phyloP scores from a whole-genome alignment of 139 green algal species.

The Prasinococcaceae sp. region DNA sequence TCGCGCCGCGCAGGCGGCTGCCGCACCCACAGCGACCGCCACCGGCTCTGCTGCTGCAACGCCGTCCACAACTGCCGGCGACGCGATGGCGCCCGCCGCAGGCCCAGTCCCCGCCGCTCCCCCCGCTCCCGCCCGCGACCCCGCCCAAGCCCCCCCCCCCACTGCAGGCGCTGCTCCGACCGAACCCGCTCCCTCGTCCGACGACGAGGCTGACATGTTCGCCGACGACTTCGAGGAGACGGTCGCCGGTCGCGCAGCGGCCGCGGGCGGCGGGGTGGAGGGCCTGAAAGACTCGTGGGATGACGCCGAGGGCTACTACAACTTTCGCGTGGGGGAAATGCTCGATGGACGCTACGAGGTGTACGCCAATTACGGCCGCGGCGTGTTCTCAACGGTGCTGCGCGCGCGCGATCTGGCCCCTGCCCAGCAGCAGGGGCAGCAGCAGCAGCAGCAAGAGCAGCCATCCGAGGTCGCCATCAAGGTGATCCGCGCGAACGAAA shows the following conservation, averaged over 20 bases:
- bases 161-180: not conserved
- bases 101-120: not conserved
- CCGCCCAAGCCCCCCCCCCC: not conserved
- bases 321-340: conserved; percentile 82
- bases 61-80: no score
- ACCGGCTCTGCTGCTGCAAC: no score
- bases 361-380: conserved; percentile 53
- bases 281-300: conserved; percentile 74
- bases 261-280: not conserved
- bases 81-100: not conserved
- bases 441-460: conserved; percentile 7
- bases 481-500: conserved; percentile 68
- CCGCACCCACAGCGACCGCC: not conserved
- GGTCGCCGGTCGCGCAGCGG: not conserved
- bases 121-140: not conserved
- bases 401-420: conserved; percentile 53
- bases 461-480: conserved; percentile 71
- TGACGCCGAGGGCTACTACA: conserved; percentile 92
- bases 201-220: conserved; percentile 18
- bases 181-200: not conserved
- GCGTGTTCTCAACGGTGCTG: conserved; percentile 90
- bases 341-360: conserved; percentile 67
- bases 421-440: no score
- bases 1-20: not conserved
- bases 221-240: conserved; percentile 15